Conservation (phyloP, 352 stramenopile species). For the Thraustochytrium sp. region DNA sequence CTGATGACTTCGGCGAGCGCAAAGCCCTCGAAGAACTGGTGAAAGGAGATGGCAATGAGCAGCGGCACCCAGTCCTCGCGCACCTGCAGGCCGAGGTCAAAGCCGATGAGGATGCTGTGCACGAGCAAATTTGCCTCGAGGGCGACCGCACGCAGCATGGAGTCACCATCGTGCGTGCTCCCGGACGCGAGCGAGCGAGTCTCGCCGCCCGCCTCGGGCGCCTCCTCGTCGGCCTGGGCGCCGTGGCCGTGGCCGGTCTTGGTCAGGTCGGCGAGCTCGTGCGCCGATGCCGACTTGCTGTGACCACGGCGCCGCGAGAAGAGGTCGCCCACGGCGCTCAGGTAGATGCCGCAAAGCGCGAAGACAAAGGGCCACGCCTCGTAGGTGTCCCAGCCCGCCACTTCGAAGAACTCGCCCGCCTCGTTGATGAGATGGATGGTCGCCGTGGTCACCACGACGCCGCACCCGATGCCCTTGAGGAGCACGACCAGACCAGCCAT, state of each 20-base stretch:
- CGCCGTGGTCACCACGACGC: slow-evolving; percentile 62
- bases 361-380: slow-evolving; percentile 57
- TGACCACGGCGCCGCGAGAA: background rate
- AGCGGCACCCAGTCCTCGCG: slow-evolving; percentile 60
- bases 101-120: slow-evolving; percentile 64
- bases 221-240: background rate
- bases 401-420: slow-evolving; percentile 58
- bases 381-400: slow-evolving; percentile 64
- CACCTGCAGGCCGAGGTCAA: slow-evolving; percentile 59
- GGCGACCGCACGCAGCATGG: background rate
- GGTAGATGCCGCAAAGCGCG: slow-evolving; percentile 59
- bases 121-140: slow-evolving; percentile 54
- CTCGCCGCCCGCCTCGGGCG: background rate
- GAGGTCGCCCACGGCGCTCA: slow-evolving; percentile 63
- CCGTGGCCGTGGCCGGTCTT: background rate
- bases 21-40: slow-evolving; percentile 69
- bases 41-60: slow-evolving; percentile 62
- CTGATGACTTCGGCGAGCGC: slow-evolving; percentile 56
- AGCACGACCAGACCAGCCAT: background rate
- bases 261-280: background rate
- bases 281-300: background rate
- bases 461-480: slow-evolving; percentile 54
- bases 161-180: background rate
- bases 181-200: background rate
- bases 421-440: slow-evolving; percentile 69